phyloP scores from a whole-genome alignment of 2,329 filamentous ascomycete genomes.

The Colletotrichum tamarilloi region DNA sequence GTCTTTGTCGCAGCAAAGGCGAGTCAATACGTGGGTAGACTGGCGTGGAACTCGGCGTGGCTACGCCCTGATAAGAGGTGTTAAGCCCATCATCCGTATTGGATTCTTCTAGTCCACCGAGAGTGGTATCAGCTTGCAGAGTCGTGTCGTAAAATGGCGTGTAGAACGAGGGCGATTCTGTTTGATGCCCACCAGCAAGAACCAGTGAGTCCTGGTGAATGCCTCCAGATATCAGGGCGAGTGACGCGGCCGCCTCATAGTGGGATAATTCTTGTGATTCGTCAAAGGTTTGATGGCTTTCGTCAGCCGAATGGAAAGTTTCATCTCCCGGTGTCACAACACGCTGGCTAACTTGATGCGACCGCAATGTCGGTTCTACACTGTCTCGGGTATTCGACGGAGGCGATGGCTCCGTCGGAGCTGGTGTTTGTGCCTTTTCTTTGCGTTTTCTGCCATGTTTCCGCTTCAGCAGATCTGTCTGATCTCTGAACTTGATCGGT shows the following conservation, averaged over 20 bases:
- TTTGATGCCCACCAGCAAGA: neutral
- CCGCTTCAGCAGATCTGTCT: conserved; percentile 13
- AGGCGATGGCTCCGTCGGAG: neutral
- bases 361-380: neutral
- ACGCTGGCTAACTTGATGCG: neutral
- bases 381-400: neutral
- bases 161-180: neutral
- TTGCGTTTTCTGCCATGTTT: neutral
- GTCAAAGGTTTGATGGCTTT: neutral
- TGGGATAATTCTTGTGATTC: neutral
- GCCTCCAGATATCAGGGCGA: conserved; percentile 14
- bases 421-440: neutral
- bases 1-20: neutral
- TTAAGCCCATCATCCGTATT: neutral
- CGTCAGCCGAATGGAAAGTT: neutral
- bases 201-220: neutral
- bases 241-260: conserved; percentile 12
- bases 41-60: neutral
- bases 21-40: neutral
- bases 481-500: conserved; percentile 21
- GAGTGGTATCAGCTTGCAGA: neutral
- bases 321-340: neutral
- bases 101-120: neutral
- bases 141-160: neutral
- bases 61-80: neutral